Percentiles rank a stretch among this genome's conserved stretches.
Conservation (phyloP, 306 rosid species). For the Inga oerstediana region DNA sequence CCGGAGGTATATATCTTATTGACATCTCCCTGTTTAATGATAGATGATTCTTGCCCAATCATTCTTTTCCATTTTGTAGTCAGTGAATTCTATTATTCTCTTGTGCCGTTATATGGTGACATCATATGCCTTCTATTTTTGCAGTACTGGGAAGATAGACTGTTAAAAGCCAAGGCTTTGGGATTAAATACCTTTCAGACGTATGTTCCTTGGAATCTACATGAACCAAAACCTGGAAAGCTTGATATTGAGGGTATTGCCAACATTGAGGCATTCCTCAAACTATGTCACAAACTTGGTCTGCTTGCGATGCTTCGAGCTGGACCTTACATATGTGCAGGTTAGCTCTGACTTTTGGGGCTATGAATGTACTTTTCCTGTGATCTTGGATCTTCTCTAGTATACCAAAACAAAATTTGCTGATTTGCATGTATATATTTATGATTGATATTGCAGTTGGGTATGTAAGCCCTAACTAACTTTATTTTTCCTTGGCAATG, state of each 20-base stretch:
- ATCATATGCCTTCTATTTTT: slow-evolving; percentile 34
- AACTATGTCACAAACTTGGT: slow-evolving; percentile 77
- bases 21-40: slow-evolving; percentile 18
- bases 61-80: neutral
- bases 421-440: slow-evolving; percentile 5
- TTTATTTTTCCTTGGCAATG: neutral
- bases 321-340: slow-evolving; percentile 94
- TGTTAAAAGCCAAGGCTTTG: slow-evolving; percentile 88
- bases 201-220: slow-evolving; percentile 94
- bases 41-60: neutral
- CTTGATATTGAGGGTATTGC: slow-evolving; percentile 78
- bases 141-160: slow-evolving; percentile 97
- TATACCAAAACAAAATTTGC: neutral
- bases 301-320: slow-evolving; percentile 84
- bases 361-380: neutral
- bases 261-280: slow-evolving; percentile 69
- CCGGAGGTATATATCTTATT: slow-evolving; percentile 67
- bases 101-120: slow-evolving; percentile 26
- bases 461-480: neutral
- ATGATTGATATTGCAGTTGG: slow-evolving; percentile 21
- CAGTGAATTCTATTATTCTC: slow-evolving; percentile 25
- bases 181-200: slow-evolving; percentile 92
- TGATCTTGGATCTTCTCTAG: slow-evolving; percentile 23
- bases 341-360: slow-evolving; percentile 45
- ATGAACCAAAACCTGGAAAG: slow-evolving; percentile 76